Evolutionary conservation across 345 rosid genomes (phyloP).

Genomic region (Salix suchowensis): DNA sequence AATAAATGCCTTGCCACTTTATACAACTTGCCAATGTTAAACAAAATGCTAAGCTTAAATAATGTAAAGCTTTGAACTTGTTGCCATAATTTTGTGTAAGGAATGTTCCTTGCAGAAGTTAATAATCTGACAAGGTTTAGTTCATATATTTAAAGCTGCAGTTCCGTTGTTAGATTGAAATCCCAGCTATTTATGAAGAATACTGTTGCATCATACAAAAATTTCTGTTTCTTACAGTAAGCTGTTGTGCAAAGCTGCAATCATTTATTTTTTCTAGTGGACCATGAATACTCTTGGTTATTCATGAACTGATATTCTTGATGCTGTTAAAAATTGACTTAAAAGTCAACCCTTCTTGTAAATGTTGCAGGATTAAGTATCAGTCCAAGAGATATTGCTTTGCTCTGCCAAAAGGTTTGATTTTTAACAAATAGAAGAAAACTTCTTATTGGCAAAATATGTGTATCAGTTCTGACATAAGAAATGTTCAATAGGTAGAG

Average conservation of each 20-base stretch:
- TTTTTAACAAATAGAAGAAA: neutral
- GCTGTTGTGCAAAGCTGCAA: neutral
- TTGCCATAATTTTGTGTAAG: neutral
- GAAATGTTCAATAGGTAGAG: constrained; percentile 63
- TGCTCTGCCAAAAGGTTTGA: constrained; percentile 93
- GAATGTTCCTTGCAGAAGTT: neutral
- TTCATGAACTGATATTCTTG: neutral
- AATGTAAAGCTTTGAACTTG: neutral
- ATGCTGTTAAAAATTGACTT: neutral
- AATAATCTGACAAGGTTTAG: neutral
- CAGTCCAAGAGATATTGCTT: constrained; percentile 75
- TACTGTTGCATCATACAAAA: neutral
- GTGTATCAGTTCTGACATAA: constrained; percentile 10
- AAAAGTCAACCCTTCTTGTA: neutral
- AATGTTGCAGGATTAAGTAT: constrained; percentile 69
- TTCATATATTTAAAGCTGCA: neutral
- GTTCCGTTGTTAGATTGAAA: neutral
- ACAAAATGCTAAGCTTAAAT: neutral
- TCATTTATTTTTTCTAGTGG: neutral
- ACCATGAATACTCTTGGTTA: neutral
- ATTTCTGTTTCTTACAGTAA: neutral
- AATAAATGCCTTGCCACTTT: neutral
- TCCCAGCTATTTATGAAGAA: neutral
- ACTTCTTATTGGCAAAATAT: neutral
- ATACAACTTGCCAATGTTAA: neutral